Evolutionary conservation across 805 yeast genomes (phyloP).

Genomic region (Isabelozyma gotoi): DNA sequence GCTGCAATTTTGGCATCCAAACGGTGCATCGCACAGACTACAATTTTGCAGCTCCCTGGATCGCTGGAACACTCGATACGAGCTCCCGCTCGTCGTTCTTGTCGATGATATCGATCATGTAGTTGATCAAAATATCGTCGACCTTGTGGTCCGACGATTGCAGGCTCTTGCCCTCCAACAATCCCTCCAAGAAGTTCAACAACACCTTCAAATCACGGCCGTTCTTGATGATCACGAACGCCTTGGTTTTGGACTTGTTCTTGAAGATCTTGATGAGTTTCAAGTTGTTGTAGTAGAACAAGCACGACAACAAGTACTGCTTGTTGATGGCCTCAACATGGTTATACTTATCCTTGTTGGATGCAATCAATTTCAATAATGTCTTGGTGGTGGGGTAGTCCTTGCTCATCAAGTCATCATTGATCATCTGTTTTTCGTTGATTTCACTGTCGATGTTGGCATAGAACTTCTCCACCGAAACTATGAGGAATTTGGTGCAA

Average conservation of each 20-base stretch:
- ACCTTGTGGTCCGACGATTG: conserved; percentile 2
- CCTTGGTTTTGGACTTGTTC: conserved; percentile 41
- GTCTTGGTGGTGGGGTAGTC: conserved; percentile 34
- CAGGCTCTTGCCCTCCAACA: conserved; percentile 10
- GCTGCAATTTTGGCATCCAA: too few species aligned
- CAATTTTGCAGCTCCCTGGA: conserved; percentile 1
- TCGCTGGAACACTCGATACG: conserved; percentile 1
- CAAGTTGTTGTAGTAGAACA: conserved; percentile 37
- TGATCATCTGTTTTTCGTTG: conserved; percentile 22
- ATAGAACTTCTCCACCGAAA: conserved; percentile 8
- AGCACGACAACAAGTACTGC: conserved; percentile 39
- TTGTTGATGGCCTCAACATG: conserved; percentile 38
- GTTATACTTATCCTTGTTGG: conserved; percentile 8
- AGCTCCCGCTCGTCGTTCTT: conserved; percentile 18
- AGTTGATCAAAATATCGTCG: conserved; percentile 17
- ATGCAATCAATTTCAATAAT: conserved; percentile 23
- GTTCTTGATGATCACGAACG: conserved; percentile 34
- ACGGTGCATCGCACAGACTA: not conserved
- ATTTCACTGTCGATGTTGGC: conserved; percentile 8
- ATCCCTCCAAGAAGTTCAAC: conserved; percentile 18
- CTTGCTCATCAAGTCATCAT: conserved; percentile 18
- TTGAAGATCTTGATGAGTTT: conserved; percentile 35
- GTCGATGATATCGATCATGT: conserved; percentile 33
- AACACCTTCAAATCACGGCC: conserved; percentile 25
- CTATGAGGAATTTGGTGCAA: conserved; percentile 21